Evolutionary conservation across 2,329 filamentous ascomycete genomes (phyloP), one percentile per base, ranked within the genome.

Genomic region (Paracorniculantispora psalliotae): DNA sequence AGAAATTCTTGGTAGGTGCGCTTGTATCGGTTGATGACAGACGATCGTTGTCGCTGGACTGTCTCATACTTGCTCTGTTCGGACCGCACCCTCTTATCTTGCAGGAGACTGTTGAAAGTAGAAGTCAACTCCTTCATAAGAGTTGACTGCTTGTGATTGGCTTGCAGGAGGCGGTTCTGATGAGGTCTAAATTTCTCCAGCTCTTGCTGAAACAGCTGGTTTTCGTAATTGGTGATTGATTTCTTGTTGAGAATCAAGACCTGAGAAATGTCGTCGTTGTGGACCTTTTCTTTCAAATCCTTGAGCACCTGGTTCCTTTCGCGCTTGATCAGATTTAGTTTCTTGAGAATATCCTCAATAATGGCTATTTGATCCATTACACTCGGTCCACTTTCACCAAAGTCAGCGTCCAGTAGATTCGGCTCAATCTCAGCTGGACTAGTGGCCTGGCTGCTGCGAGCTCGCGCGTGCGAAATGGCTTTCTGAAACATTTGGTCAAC

Each of bases 221-320:
- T 87, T 72, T 99, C 94, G 67, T 94, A 93, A 68, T 91, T 96
- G 21, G 91, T 83, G 68, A 97, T 93, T 1, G 91, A 89, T 75
- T 97, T 99, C 72, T 97, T 97, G 80, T 99, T 99, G 61, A 99
- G 78, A 59, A 99, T 99, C 61, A 99, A 80, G 13, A 97, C 92
- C 69, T 96, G 94, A 5, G 92, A 97, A 63, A 99, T 99, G 68
- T 99, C 96, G 69, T 99, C 96, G 64, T 89, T 91, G 74, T 96
- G 93, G 56, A 93, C 88, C 87, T 96, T 97, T 65, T 97, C 92
- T 73, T 99, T 99, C 66, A 99, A 79, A 73, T 99, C 94, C 72
- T 97, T 97, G 64, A 99, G 75, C 43, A 97, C 91, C 74, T 97
- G 92, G 61, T 88, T 87, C 61, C 94, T 82, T 73, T 99, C 96